Base-by-base conservation (phyloP, 345 rosid species). In the Sisymbrium irio region DNA sequence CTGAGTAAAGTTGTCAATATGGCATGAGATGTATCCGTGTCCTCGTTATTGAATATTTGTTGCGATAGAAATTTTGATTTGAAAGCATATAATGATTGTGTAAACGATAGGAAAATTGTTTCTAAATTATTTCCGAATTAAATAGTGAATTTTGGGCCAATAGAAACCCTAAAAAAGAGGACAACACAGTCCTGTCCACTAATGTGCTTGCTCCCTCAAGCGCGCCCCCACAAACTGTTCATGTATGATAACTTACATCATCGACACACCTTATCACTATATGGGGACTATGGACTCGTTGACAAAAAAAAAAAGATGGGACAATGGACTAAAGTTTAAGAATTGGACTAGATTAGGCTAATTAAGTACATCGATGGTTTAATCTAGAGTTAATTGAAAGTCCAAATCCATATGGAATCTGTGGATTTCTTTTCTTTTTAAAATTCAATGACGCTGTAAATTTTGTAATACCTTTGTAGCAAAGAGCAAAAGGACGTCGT, bases 171-270 rank as follows among this genome's bases (percentile, higher is more conserved):
- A 60, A 36, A 70, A 61, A 8, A 51, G 56, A 33, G 65, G 71
- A 63, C 62, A 64, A 56, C 39, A 77, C 76, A 70, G 71, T 47
- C 72, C 14, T 35, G 44, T 70, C 80, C 80, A 70, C 76, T 70
- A 61, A 27, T 17, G 33, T n/a, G 28, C 17, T 70, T 33, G 32
- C 61, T 69, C 53, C n/a, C 63, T 57, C 58, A 63, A 28, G 67
- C 55, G 55, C 66, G 65, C 65, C 75, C 75, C 65, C 62, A 9
- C 32, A 27, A 6, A 69, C 74, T 68, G 69, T 61, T 66, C 47
- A 17, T 14, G 60, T 45, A 36, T 55, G 60, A 25, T 62, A 27
- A 45, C 62, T 62, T 55, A 69, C 73, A 60, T 53, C 61, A 63
- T 14, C 18, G 55, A 17, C 55, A 63, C 40, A 25, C 15, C 61